Evolutionary conservation across 2,329 filamentous ascomycete genomes (phyloP), one percentile per base, ranked within the genome.

Genomic region (Curvularia spicifera): DNA sequence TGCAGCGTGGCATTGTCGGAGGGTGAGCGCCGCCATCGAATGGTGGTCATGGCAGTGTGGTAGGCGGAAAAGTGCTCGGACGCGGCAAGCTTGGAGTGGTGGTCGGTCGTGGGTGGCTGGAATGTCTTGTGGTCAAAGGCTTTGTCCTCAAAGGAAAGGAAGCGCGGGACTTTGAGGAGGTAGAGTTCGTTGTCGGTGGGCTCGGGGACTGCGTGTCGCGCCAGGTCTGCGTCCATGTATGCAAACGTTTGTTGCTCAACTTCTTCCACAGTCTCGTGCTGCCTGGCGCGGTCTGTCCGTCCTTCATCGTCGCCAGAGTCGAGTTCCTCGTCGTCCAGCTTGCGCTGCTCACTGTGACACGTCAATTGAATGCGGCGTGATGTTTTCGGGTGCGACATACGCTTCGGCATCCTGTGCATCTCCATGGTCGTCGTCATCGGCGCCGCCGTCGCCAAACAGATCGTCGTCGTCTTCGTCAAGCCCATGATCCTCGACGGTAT

Each of bases 171-270:
- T 65, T 87, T 88, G 68, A 93, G 77, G 5, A 89, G 82, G 75
- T 89, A 89, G 79, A 93, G 89, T 74, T 86, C 85, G 70, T 87
- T 87, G 71, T 93, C 88, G 63, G 84, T 87, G 37, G 89, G 84
- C 70, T 89, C 89, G 13, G 91, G 91, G 13, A 89, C 80, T 50
- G 86, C 83, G 73, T 93, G 91, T 45, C 90, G 84, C 68, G 85
- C 87, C 46, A 92, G 79, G 46, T 86, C 84, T 46, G 89, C 80
- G 51, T 87, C 86, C 78, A 87, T 84, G 52, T 90, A 76, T 20
- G 77, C 83, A 51, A 85, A 80, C 64, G 84, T 84, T 62, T 86
- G 80, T 61, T 84, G 80, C 64, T 85, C 80, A 60, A 81, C 80
- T 20, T 81, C 83, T 55, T 81, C 78, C 53, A 78, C 76, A 37